Percentiles rank a stretch among this genome's conserved stretches.
phyloP scores from a whole-genome alignment of 2,329 filamentous ascomycete species.

The Stagonosporopsis chrysanthemi region DNA sequence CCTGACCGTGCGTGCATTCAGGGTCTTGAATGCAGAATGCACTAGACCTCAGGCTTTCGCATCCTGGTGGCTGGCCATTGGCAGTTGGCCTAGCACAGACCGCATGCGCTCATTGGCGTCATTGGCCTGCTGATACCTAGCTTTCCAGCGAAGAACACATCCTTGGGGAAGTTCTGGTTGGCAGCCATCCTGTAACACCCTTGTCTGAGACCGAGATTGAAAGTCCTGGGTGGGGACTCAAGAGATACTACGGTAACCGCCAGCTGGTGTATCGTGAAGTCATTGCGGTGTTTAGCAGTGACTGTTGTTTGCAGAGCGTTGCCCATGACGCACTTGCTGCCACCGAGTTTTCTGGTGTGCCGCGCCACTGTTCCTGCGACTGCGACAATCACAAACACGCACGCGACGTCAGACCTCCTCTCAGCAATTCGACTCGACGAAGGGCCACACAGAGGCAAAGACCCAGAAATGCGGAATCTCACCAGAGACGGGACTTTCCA shows the following conservation, averaged over 20 bases:
- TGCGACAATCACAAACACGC: not conserved
- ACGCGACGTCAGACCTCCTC: constrained; percentile 12
- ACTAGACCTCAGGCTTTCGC: constrained; percentile 12
- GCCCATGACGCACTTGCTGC: constrained; percentile 7
- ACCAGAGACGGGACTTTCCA: constrained; percentile 8
- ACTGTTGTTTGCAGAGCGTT: not conserved
- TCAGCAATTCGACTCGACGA: constrained; percentile 3
- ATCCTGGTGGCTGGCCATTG: constrained; percentile 22
- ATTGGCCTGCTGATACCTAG: not conserved
- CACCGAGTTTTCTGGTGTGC: not conserved
- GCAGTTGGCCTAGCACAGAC: constrained; percentile 2
- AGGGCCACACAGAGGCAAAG: constrained; percentile 9
- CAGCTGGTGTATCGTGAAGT: not conserved
- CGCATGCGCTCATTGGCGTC: constrained; percentile 21
- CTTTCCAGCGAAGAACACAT: constrained; percentile 1
- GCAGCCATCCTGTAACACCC: not conserved
- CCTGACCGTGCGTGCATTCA: constrained; percentile 21
- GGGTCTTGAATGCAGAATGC: constrained; percentile 26
- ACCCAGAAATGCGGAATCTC: constrained; percentile 25
- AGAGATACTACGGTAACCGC: not conserved
- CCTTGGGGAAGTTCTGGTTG: constrained; percentile 1
- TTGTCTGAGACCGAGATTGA: constrained; percentile 5
- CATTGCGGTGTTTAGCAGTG: not conserved
- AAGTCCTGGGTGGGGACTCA: not conserved
- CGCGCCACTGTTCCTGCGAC: not conserved